Evolutionary conservation across 2,329 filamentous ascomycete species (phyloP), one percentile per base, ranked within the genome.

Genomic region (Ascocoryne sarcoides): DNA sequence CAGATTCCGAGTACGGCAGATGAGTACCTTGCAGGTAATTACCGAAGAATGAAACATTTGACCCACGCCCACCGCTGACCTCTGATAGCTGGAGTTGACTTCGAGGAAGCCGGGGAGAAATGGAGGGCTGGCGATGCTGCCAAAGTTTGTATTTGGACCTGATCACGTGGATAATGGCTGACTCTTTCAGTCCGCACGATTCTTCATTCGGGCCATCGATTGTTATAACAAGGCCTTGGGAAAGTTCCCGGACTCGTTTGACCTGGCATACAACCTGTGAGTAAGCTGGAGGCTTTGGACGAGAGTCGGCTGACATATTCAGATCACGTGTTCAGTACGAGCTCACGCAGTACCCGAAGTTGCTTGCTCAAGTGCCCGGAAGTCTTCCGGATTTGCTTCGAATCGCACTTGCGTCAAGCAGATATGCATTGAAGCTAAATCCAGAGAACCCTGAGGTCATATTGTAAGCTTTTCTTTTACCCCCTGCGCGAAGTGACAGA

Each of bases 211-310:
- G 46, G 82, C 82, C 10, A 71, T 84, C 38, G 71, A 82, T 37
- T 68, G 70, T 32, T 87, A 86, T 54, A 71, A 77, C 46, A 69
- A 75, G 39, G 82, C 78, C 10, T 56, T 86, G 21, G 62, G 64
- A 36, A 74, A 67, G 44, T 78, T 76, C 55, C 77, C 80, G 2
- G 55, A 58, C 8, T 77, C 70, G 15, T 80, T 85, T 60, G 82
- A 86, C 60, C 66, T 86, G 26, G 80, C 81, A 9, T 86, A 86
- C 59, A 86, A 86, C 60, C 84, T 83, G 75, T 80, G 60, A 51
- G 70, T 62, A 10, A 30, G 23, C 9, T 30, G 14, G 31, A 15
- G 17, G 8, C 8, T n/a, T 23, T 34, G n/a, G 40, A 39, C 31
- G n/a, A n/a, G n/a, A n/a, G n/a, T n/a, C n/a, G n/a, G 38, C 45